Evolutionary conservation across 495 filamentous ascomycete species (phyloP).

Genomic region (Penicillium turbatum): DNA sequence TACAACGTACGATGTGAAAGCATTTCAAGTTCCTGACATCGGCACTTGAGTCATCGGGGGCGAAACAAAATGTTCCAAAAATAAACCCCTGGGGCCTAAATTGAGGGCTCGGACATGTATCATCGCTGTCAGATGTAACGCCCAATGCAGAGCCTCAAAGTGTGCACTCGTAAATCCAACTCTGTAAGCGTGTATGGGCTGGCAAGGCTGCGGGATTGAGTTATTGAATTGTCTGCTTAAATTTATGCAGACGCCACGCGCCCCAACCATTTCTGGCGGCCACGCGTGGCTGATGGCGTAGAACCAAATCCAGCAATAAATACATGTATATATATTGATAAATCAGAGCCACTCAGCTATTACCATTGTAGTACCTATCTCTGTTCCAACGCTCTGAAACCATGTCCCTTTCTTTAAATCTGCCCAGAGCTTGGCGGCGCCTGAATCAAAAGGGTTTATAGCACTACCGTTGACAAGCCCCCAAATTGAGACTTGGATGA

Average conservation of each 20-base stretch:
- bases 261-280: background rate
- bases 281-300: constrained; percentile 1
- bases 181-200: background rate
- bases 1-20: no score
- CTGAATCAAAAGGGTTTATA: no score
- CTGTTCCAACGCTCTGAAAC: no score
- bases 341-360: no score
- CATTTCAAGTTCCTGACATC: background rate
- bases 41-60: background rate
- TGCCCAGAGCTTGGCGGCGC: no score
- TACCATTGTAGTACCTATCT: no score
- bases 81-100: background rate
- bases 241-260: background rate
- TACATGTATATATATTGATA: no score
- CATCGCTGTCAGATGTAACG: background rate
- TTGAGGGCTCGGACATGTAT: background rate
- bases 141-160: background rate
- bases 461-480: no score
- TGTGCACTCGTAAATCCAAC: background rate
- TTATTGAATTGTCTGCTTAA: background rate
- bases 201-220: background rate
- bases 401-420: no score
- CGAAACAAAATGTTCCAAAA: background rate
- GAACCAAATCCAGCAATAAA: background rate
- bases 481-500: no score